Evolutionary conservation across 306 rosid genomes (phyloP), one percentile per base, ranked within the genome.

Genomic region (Vigna trinervia): DNA sequence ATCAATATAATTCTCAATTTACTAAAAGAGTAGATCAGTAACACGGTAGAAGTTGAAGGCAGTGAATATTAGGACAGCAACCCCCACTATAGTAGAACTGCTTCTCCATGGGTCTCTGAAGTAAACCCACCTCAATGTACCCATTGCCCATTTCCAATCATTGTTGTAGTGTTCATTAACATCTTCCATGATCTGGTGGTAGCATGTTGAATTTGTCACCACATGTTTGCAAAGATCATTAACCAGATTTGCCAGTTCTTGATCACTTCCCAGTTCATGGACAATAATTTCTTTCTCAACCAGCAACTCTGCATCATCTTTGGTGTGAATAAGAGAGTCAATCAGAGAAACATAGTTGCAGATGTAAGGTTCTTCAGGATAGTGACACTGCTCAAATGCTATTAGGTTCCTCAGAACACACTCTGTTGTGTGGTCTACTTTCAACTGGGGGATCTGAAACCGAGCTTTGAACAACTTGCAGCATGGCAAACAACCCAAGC

Each of bases 31-130:
- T 5, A 51, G 11, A 43, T 12, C 20, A n/a, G 73, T 2, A 20
- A 76, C 34, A 1, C 85, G 78, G n/a, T 58, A 62, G 20, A 85
- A 81, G 73, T 54, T 81, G 75, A 83, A 81, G 65, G 81, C 0
- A 38, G 79, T 78, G 62, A 83, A 82, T 15, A 74, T 20, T 3
- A 83, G 63, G 5, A 87, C 70, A 36, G 79, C 13, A 41, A 86
- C 2, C 34, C 90, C 94, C 3, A 90, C 73, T 6, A 87, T 1
- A 8, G 91, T 90, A 15, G 87, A 79, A 72, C 88, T 87, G 32
- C 80, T 79, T 19, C 89, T 89, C 88, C 91, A 87, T 13, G 84
- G 85, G 69, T 89, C 91, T 1, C 79, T 78, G 81, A 89, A 87
- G 53, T 89, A 89, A 34, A 87, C 75, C 61, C 73, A 83, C 45